Evolutionary conservation across 306 rosid species (phyloP).

Genomic region (Vigna reflexopilosa): DNA sequence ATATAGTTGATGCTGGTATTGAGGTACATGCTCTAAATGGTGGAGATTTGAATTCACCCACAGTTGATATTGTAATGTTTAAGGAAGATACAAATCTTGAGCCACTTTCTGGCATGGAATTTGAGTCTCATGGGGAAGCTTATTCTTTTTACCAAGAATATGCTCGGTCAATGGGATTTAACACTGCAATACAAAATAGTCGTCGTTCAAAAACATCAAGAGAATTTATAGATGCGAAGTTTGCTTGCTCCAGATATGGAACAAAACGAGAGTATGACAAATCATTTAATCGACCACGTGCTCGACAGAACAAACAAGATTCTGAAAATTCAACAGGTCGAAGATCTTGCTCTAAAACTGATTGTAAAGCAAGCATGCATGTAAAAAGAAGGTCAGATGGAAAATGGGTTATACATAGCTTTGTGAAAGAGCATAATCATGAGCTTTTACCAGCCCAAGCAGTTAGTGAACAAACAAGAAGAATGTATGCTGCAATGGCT

Average conservation of each 20-base stretch:
- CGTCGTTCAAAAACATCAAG: constrained; percentile 97
- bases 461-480: constrained; percentile 96
- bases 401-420: constrained; percentile 96
- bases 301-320: constrained; percentile 93
- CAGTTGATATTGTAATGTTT: constrained; percentile 69
- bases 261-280: constrained; percentile 96
- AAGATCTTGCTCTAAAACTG: constrained; percentile 95
- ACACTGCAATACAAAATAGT: constrained; percentile 97
- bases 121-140: constrained; percentile 94
- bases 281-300: constrained; percentile 80
- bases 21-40: constrained; percentile 71
- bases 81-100: constrained; percentile 96
- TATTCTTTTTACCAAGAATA: constrained; percentile 99
- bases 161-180: constrained; percentile 98
- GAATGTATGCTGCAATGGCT: constrained; percentile 99
- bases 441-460: constrained; percentile 99
- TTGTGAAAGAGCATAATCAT: constrained; percentile 96
- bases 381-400: constrained; percentile 98
- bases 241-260: constrained; percentile 98
- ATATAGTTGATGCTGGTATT: constrained; percentile 65
- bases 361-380: constrained; percentile 99
- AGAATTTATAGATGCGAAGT: constrained; percentile 98
- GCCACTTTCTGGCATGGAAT: constrained; percentile 99
- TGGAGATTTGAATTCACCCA: constrained; percentile 80
- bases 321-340: constrained; percentile 89